A percentile compares a stretch with the other conserved stretches of the same genome.
Conservation (phyloP, 768 basidiomycete species). For the Mycena venus region DNA sequence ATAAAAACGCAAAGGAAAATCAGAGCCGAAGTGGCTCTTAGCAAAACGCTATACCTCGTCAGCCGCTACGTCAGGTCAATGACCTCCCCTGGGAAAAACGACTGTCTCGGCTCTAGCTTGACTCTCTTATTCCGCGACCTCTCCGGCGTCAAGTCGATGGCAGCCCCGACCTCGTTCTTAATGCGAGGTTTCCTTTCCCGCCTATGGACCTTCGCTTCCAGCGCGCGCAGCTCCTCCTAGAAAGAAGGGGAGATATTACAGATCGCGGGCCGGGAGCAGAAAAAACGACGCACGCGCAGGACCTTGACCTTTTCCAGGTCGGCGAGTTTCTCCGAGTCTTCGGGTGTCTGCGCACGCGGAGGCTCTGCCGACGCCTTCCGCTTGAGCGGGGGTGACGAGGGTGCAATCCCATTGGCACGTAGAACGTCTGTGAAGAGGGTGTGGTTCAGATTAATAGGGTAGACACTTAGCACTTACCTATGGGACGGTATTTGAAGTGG, state of each 20-base stretch:
- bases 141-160: slow-evolving; percentile 14
- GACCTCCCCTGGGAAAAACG: background rate
- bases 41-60: no score
- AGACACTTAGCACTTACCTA: background rate
- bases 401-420: slow-evolving; percentile 26
- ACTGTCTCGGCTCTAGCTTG: background rate
- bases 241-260: background rate
- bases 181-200: slow-evolving; percentile 11
- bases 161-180: background rate
- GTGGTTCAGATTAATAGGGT: background rate
- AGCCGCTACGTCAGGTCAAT: slow-evolving; percentile 18
- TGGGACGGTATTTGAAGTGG: slow-evolving; percentile 28
- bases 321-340: background rate
- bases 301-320: background rate
- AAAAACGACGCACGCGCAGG: slow-evolving; percentile 8
- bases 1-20: no score
- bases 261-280: background rate
- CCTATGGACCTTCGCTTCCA: background rate
- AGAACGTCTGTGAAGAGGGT: slow-evolving; percentile 14
- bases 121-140: background rate
- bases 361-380: slow-evolving; percentile 1
- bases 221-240: background rate
- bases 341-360: background rate
- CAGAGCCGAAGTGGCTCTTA: no score
- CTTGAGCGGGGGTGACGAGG: slow-evolving; percentile 10